These are phyloP conservation scores for Ulota crispa DNA, from an alignment of 225 moss, liverwort and hornwort species.

Conservation along the genomic window DNA sequence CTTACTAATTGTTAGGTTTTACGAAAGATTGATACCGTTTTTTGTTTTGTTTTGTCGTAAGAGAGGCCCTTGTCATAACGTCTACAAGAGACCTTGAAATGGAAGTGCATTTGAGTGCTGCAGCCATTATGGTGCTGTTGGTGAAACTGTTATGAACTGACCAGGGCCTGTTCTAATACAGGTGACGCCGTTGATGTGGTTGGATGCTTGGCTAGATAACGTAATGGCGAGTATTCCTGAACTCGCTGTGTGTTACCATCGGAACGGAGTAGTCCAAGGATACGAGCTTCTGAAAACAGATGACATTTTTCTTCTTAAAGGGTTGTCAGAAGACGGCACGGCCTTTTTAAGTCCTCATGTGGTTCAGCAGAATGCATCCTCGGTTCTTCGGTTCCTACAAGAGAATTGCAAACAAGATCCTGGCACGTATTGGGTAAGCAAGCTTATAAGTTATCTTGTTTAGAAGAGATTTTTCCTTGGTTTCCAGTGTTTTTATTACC, in stretches of 20 bases:
- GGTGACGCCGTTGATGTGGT: constrained; percentile 96
- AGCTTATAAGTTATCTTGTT: background rate
- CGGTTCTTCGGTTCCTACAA: constrained; percentile 84
- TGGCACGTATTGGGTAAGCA: constrained; percentile 93
- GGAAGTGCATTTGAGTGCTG: background rate
- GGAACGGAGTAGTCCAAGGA: constrained; percentile 95
- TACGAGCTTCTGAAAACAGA: constrained; percentile 97
- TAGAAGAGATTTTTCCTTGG: background rate
- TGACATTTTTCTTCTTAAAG: constrained; percentile 93
- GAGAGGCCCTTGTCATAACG: background rate
- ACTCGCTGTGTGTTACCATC: constrained; percentile 93
- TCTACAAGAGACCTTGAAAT: background rate
- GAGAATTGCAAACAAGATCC: constrained; percentile 99
- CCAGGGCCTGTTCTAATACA: constrained; percentile 28
- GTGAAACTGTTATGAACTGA: background rate
- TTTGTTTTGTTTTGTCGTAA: background rate
- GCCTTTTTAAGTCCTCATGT: constrained; percentile 96
- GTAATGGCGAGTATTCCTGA: constrained; percentile 99
- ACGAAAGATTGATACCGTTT: background rate
- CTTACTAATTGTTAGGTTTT: background rate
- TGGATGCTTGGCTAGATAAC: constrained; percentile 98
- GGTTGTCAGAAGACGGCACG: constrained; percentile 87
- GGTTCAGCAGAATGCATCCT: constrained; percentile 92
- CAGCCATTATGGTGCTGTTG: background rate
- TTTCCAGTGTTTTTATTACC: background rate